Conservation (phyloP, 1,284 basidiomycete genomes). For the Anthracocystis setariae region DNA sequence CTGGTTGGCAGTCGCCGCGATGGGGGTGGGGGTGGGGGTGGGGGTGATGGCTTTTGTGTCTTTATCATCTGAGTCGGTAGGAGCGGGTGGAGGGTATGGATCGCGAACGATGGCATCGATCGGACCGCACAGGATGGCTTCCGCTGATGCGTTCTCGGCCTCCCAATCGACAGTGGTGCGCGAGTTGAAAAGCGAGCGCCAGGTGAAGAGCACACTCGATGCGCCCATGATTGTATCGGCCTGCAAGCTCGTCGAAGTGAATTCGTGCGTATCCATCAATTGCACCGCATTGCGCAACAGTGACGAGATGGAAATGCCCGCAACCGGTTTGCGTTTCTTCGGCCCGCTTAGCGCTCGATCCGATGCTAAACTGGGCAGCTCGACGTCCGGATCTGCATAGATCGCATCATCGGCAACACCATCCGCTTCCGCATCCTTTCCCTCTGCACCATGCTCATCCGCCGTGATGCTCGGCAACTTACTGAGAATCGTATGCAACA, state of each 20-base stretch:
- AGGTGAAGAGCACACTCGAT: slow-evolving; percentile 52
- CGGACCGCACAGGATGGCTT: slow-evolving; percentile 14
- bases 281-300: slow-evolving; percentile 22
- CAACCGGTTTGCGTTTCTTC: background rate
- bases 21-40: background rate
- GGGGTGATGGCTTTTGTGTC: no score
- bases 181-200: slow-evolving; percentile 12
- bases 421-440: background rate
- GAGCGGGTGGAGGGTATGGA: slow-evolving; percentile 21
- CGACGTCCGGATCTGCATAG: slow-evolving; percentile 46
- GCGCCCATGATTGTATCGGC: slow-evolving; percentile 43
- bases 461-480: slow-evolving; percentile 23
- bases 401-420: slow-evolving; percentile 4
- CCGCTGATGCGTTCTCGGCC: background rate
- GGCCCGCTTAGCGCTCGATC: slow-evolving; percentile 17
- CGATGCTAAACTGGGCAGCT: slow-evolving; percentile 35
- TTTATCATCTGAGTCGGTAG: slow-evolving; percentile 1
- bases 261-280: slow-evolving; percentile 21
- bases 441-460: slow-evolving; percentile 1
- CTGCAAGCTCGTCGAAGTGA: slow-evolving; percentile 14
- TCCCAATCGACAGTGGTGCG: slow-evolving; percentile 7
- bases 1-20: background rate
- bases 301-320: slow-evolving; percentile 6
- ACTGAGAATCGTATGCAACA: slow-evolving; percentile 47
- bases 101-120: slow-evolving; percentile 28